Evolutionary conservation across 2,329 filamentous ascomycete genomes (phyloP), one percentile per base, ranked within the genome.

Genomic region (Coniochaeta sp.): DNA sequence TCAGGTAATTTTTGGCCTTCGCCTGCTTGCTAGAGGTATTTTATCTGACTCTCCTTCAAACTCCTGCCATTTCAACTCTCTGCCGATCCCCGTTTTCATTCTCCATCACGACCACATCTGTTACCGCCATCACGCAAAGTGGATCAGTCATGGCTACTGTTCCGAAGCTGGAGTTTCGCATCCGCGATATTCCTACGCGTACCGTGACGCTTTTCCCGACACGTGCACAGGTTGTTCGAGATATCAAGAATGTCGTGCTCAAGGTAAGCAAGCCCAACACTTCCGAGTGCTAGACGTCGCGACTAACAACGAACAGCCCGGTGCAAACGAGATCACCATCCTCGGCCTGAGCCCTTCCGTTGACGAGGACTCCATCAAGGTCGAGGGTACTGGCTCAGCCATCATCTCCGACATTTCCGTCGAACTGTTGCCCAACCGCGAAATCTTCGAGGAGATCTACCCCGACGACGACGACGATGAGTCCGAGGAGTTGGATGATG

Each of bases 191-290:
- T 27, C 60, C 69, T 8, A 86, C 84, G 30, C 78, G 78, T 48
- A 77, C 77, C 0, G 82, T 88, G 14, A 82, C 78, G 0, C 72
- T 88, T 35, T 86, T 84, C 53, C 83, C 83, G 0, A 71, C 71
- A 2, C 71, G 77, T 55, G 84, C 83, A 1, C 82, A 83, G 47
- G 65, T 87, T 27, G 72, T 78, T 12, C 75, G 83, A 24, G 79
- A 85, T 50, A 75, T 87, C 60, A 76, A 75, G 52, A 67, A 78
- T 56, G 68, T 85, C 3, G 14, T 61, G 1, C 70, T 83, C 18
- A 69, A 73, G 61, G 70, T 74, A 62, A 56, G 62, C 42, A 13
- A 22, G n/a, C n/a, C n/a, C n/a, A n/a, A n/a, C n/a, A n/a, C n/a
- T n/a, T n/a, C n/a, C n/a, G n/a, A n/a, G n/a, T n/a, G n/a, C n/a